Base-by-base conservation (phyloP, 2,329 filamentous ascomycete genomes). In the Botrytis deweyae region DNA sequence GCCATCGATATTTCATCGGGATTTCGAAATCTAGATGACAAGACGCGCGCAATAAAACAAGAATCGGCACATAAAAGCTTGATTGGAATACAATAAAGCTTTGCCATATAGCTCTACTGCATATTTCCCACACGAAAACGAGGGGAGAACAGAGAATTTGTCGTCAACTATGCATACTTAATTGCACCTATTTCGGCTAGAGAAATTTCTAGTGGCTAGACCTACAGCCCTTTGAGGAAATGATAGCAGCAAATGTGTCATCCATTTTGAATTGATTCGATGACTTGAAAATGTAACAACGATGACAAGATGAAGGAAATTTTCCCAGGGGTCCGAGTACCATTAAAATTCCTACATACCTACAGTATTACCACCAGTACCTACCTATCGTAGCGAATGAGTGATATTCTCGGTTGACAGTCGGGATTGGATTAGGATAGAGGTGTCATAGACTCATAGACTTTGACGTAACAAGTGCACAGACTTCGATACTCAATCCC, bases 361-460 rank as follows among this genome's bases (percentile, higher is more conserved):
- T 33, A 29, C 29, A 29, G 29, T 29, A 29, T 29, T 29, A 29
- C 29, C 2, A 1, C 1, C 1, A 33, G 2, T 33, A 33, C 33
- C 33, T 33, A 33, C 33, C 33, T 33, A 29, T 29, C 29, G 29
- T 29, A 29, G n/a, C 52, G 14, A 58, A 58, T 58, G 14, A 29
- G 14, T 29, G 59, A 58, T 18, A 18, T 58, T 33, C 52, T 62
- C 38, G 36, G 38, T 40, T 38, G 36, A 40, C 6, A 62, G 12
- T 40, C 59, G 22, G 33, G 12, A 40, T 62, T 16, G 22, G 22
- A 38, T 29, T 29, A 58, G n/a, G n/a, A 29, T 58, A 18, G n/a
- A 58, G 52, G 14, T 58, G 52, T 58, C 52, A 58, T 58, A 58
- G 52, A 58, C n/a, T 58, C 52, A 58, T 58, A 58, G 52, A 58